phyloP scores from a whole-genome alignment of 371 early-diverging fungal genomes.

The Mucor irregularis region DNA sequence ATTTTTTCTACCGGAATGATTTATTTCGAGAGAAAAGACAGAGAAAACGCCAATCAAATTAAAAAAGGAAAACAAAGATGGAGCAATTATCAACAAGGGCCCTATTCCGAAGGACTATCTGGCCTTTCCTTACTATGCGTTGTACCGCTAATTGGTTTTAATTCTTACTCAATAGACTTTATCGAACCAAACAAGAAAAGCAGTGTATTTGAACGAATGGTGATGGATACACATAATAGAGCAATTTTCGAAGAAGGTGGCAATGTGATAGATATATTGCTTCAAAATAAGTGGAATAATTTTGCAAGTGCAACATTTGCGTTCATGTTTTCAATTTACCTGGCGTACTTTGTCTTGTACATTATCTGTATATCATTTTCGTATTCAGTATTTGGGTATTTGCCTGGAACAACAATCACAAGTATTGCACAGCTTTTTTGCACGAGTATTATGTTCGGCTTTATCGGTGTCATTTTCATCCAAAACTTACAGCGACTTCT shows the following conservation, averaged over 20 bases:
- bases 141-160: no score
- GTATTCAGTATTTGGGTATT: neutral
- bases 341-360: neutral
- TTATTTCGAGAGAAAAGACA: no score
- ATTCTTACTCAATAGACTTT: no score
- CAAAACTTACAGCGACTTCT: neutral
- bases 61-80: no score
- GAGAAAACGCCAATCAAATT: no score
- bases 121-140: no score
- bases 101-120: no score
- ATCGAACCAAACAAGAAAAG: no score
- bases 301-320: neutral
- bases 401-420: neutral
- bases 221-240: no score
- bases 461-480: neutral
- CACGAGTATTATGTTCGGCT: slow-evolving; percentile 3
- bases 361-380: neutral
- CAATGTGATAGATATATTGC: neutral
- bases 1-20: no score
- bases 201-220: no score
- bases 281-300: slow-evolving; percentile 8
- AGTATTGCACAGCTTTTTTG: neutral
- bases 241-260: slow-evolving; percentile 12
- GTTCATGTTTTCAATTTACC: neutral
- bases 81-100: no score